Evolutionary conservation across 257 asterid genomes (phyloP).

Genomic region (Agastache rugosa): DNA sequence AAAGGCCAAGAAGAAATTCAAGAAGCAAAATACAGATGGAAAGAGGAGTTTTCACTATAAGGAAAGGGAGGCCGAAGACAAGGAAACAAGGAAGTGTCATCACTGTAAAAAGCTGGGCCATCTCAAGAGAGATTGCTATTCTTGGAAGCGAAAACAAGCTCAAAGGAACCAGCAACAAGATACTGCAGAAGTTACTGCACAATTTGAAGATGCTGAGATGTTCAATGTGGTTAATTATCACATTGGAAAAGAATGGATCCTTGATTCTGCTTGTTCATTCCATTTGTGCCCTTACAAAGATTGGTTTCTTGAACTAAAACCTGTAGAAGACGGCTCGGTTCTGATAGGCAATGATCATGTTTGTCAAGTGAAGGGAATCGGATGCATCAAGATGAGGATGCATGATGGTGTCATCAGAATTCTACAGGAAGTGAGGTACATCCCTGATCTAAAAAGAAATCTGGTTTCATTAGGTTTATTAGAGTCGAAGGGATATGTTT

Average conservation of each 20-base stretch:
- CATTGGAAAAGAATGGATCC: neutral
- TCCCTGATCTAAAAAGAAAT: neutral
- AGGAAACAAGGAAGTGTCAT: neutral
- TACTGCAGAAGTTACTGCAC: neutral
- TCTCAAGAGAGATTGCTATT: neutral
- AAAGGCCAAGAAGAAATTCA: neutral
- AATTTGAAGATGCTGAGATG: neutral
- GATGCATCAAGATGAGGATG: neutral
- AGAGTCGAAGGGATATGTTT: neutral
- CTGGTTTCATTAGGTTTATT: neutral
- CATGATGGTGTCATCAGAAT: neutral
- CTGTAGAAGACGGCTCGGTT: rapidly evolving
- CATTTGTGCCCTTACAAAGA: neutral
- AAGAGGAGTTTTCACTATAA: too few relatives aligned
- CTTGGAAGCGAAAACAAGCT: neutral
- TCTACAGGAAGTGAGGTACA: neutral
- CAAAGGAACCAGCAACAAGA: neutral
- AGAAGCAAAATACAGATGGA: too few relatives aligned
- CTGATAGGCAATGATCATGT: neutral
- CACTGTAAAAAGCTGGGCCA: neutral
- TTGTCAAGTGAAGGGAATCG: neutral
- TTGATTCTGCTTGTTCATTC: neutral
- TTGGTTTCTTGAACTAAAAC: neutral
- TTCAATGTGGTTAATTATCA: neutral
- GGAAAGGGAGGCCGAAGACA: neutral